Conservation (phyloP, 1,284 basidiomycete species). For the Puccinia polysora region DNA sequence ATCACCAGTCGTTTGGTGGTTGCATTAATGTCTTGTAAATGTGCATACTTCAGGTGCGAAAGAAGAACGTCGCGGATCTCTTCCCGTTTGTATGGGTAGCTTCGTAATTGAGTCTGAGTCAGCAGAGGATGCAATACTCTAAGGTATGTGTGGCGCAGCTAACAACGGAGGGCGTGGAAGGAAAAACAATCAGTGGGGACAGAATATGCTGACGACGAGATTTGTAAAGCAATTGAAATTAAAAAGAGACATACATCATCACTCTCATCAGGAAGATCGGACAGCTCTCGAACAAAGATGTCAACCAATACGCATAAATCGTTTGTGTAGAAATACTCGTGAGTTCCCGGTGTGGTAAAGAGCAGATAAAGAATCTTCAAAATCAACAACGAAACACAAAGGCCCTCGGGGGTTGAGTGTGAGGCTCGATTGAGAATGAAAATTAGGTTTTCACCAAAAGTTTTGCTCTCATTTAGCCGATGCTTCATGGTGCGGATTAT, state of each 20-base stretch:
- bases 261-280: conserved; percentile 83
- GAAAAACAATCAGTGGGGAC: conserved; percentile 7
- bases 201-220: background rate
- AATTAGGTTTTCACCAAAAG: conserved; percentile 96
- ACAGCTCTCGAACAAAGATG: conserved; percentile 86
- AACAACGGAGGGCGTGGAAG: conserved; percentile 12
- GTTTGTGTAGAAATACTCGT: conserved; percentile 97
- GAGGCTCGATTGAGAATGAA: conserved; percentile 92
- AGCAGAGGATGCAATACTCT: conserved; percentile 91
- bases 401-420: conserved; percentile 72
- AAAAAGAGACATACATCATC: conserved; percentile 68
- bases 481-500: conserved; percentile 77
- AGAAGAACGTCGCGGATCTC: conserved; percentile 81
- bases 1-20: conserved; percentile 90
- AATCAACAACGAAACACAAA: conserved; percentile 89
- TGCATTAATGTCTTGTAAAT: conserved; percentile 72
- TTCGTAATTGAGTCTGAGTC: conserved; percentile 84
- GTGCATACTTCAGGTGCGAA: conserved; percentile 67
- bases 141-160: conserved; percentile 94
- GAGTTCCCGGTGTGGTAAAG: conserved; percentile 86
- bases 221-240: background rate
- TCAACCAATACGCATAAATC: conserved; percentile 93
- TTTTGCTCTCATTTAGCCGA: conserved; percentile 76
- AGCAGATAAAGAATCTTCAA: conserved; percentile 91
- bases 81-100: conserved; percentile 78